phyloP scores from a whole-genome alignment of 768 basidiomycete species.

The Leccinum subtestaceum region DNA sequence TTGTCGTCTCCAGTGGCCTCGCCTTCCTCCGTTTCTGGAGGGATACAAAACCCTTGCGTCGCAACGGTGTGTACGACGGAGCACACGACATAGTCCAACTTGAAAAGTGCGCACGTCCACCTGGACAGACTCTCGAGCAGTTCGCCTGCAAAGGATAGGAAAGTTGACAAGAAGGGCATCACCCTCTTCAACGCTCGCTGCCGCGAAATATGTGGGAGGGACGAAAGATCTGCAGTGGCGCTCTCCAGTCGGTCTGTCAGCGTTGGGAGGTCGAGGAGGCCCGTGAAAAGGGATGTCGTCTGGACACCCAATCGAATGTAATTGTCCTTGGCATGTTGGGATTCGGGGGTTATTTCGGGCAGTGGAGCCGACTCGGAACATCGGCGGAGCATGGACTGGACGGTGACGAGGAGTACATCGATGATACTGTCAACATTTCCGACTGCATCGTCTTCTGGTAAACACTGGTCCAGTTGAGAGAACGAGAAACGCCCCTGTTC shows the following conservation, averaged over 20 bases:
- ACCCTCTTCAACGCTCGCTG: slow-evolving; percentile 41
- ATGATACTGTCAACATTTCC: slow-evolving; percentile 44
- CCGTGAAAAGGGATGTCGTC: slow-evolving; percentile 44
- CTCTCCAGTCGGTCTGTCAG: slow-evolving; percentile 41
- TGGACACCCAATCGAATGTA: slow-evolving; percentile 52
- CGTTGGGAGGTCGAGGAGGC: slow-evolving; percentile 45
- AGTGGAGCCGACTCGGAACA: slow-evolving; percentile 28
- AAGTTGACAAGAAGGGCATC: slow-evolving; percentile 75
- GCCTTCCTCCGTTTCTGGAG: slow-evolving; percentile 67
- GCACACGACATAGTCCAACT: slow-evolving; percentile 76
- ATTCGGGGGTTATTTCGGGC: slow-evolving; percentile 15
- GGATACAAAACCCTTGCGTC: slow-evolving; percentile 90
- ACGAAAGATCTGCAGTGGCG: slow-evolving; percentile 40
- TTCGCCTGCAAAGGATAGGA: slow-evolving; percentile 52
- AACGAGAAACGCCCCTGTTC: slow-evolving; percentile 29
- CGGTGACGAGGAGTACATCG: slow-evolving; percentile 58
- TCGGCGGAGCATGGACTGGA: slow-evolving; percentile 56
- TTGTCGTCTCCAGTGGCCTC: slow-evolving; percentile 45
- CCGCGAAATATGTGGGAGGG: slow-evolving; percentile 32
- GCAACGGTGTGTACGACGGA: slow-evolving; percentile 71
- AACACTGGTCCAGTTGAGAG: neutral
- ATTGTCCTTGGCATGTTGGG: slow-evolving; percentile 39
- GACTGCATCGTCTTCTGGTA: neutral
- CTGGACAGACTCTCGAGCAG: slow-evolving; percentile 55
- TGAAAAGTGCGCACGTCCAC: slow-evolving; percentile 80